Base-by-base conservation (phyloP, 352 stramenopile species). In the Pythium biforme region DNA sequence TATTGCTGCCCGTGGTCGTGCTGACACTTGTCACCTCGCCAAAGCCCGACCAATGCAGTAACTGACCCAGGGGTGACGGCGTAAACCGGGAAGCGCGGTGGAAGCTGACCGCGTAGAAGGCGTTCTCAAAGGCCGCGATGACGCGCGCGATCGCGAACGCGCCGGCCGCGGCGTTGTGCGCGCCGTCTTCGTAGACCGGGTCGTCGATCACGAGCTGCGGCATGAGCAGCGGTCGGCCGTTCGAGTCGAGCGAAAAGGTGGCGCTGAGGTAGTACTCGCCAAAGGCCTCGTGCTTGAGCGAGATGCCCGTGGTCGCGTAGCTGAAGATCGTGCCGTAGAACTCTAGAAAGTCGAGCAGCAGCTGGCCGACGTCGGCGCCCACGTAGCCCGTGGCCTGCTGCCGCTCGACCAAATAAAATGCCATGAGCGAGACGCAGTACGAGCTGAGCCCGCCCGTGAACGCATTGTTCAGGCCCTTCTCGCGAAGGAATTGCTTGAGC, bases 401-500 rank as follows among this genome's bases (percentile, higher is more conserved):
- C 23, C 90, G 76, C 62, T 86, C 76, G 55, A 97, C 75, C 46
- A 96, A 56, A 59, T 89, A 94, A 3, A 94, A 72, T 8, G 87
- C 82, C 73, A 97, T 78, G 39, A 97, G 69, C 34, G 90, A 77
- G 10, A 96, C 70, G 12, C 86, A 86, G 68, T 97, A 97, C 53
- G 86, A 96, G 62, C 85, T 95, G 47, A 97, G 69, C 9, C 90
- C 88, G 20, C 90, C 89, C 0, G 86, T 94, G 69, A 95, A 97
- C 3, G 90, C 88, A 53, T 92, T 89, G 65, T 97, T 96, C 0
- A 97, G 72, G 8, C 83, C 84, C 37, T 96, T 95, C 34, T 92
- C 86, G 19, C 86, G 76, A 41, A 97, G 68, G 40, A 97, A 86
- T 52, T 94, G 81, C 70, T 95, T 90, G 47, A 97, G 52, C 14